phyloP scores from a whole-genome alignment of 2,329 filamentous ascomycete species.

The Xenosphaeropsis pyriputrescens region DNA sequence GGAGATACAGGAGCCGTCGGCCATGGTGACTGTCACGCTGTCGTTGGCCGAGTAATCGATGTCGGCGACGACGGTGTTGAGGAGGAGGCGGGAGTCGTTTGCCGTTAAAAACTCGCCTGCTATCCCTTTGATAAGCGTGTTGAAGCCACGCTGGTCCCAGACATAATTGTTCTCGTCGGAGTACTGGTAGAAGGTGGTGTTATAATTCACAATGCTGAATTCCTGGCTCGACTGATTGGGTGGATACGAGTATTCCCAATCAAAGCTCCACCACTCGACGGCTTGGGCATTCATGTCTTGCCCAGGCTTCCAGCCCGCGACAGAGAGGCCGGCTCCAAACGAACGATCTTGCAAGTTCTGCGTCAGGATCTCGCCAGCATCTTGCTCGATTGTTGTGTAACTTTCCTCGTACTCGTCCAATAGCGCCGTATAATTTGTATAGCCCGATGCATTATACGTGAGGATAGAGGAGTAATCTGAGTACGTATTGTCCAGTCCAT shows the following conservation, averaged over 20 bases:
- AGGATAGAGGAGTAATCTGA: conserved; percentile 43
- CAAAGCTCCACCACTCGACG: conserved; percentile 44
- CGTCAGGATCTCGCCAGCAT: conserved; percentile 40
- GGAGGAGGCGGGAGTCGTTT: conserved; percentile 39
- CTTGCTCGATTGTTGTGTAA: conserved; percentile 28
- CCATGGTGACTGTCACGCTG: conserved; percentile 35
- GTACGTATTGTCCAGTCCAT: conserved; percentile 36
- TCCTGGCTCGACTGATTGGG: neutral
- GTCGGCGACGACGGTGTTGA: conserved; percentile 40
- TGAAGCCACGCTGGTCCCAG: conserved; percentile 45
- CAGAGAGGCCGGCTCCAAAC: conserved; percentile 38
- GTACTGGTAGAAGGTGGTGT: conserved; percentile 47
- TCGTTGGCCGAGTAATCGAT: conserved; percentile 33
- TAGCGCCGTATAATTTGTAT: conserved; percentile 31
- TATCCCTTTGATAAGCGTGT: conserved; percentile 37
- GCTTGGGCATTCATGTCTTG: conserved; percentile 39
- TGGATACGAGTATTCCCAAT: conserved; percentile 40
- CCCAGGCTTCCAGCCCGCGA: conserved; percentile 48
- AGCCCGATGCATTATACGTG: conserved; percentile 45
- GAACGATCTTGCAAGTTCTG: conserved; percentile 47
- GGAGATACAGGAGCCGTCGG: conserved; percentile 35
- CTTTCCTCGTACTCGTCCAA: conserved; percentile 33
- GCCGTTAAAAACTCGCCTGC: conserved; percentile 38
- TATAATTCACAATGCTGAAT: conserved; percentile 21
- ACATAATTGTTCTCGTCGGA: conserved; percentile 47